Evolutionary conservation across 768 basidiomycete genomes (phyloP).

Genomic region (Sporobolomyces roseus): DNA sequence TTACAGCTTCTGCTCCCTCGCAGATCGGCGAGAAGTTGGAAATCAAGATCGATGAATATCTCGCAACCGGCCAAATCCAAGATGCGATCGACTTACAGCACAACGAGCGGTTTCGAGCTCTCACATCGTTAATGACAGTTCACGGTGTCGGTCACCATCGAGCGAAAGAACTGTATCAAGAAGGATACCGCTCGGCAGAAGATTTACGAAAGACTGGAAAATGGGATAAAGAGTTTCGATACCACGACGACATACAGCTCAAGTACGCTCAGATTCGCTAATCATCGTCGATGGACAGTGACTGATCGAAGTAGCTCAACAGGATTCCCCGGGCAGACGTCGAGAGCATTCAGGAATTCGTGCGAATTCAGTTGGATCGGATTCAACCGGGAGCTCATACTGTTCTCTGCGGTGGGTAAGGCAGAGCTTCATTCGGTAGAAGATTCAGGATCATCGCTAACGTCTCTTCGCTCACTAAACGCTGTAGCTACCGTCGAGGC

Average conservation of each 20-base stretch:
- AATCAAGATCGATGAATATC: constrained; percentile 29
- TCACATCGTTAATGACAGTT: constrained; percentile 19
- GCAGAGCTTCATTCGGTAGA: background rate
- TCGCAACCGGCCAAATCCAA: constrained; percentile 12
- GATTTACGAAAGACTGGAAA: constrained; percentile 25
- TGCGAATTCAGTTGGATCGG: constrained; percentile 26
- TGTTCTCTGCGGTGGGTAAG: constrained; percentile 30
- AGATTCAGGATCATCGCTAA: too few species aligned
- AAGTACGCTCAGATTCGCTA: too few species aligned
- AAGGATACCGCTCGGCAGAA: constrained; percentile 19
- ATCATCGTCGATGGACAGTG: too few species aligned
- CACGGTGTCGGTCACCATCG: constrained; percentile 28
- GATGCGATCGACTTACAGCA: constrained; percentile 2
- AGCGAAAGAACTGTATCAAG: constrained; percentile 29
- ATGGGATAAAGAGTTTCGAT: constrained; percentile 27
- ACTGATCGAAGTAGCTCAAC: too few species aligned
- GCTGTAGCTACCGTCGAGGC: constrained; percentile 31
- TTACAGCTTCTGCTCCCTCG: too few species aligned
- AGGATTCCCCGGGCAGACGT: constrained; percentile 28
- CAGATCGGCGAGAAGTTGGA: constrained; percentile 31
- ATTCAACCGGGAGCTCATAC: constrained; percentile 22
- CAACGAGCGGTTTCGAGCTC: constrained; percentile 14
- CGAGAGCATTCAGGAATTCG: constrained; percentile 23
- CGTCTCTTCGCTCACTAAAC: too few species aligned
- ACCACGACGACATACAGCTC: constrained; percentile 38